Conservation (phyloP, 345 rosid species). For the Kernera saxatilis region DNA sequence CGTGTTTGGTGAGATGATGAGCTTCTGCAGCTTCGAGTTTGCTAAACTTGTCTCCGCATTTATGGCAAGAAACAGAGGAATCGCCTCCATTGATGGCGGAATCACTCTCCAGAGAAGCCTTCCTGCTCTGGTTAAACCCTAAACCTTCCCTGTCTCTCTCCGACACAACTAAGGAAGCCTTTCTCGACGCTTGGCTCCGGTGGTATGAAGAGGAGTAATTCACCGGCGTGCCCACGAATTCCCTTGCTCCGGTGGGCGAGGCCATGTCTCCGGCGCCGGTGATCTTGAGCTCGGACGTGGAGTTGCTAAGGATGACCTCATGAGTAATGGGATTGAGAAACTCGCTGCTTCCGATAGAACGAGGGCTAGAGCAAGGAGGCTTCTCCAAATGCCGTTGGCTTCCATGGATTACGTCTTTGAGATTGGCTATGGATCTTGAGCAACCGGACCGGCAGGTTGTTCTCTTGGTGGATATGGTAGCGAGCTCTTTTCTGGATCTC, state of each 20-base stretch:
- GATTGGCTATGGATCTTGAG: slow-evolving; percentile 94
- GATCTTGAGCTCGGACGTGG: slow-evolving; percentile 92
- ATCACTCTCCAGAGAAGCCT: slow-evolving; percentile 51
- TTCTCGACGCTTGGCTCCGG: slow-evolving; percentile 33
- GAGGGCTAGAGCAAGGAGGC: slow-evolving; percentile 96
- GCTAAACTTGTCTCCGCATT: slow-evolving; percentile 83
- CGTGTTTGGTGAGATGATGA: slow-evolving; percentile 94
- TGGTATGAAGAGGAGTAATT: slow-evolving; percentile 57
- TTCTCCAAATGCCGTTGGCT: slow-evolving; percentile 77
- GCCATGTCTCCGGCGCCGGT: slow-evolving; percentile 35
- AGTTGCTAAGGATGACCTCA: slow-evolving; percentile 79
- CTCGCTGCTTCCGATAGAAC: slow-evolving; percentile 98
- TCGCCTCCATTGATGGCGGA: slow-evolving; percentile 31
- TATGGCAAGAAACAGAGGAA: slow-evolving; percentile 72
- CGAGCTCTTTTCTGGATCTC: slow-evolving; percentile 41
- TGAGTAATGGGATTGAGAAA: slow-evolving; percentile 94
- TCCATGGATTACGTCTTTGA: slow-evolving; percentile 93
- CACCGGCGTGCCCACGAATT: slow-evolving; percentile 78
- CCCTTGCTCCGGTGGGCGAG: slow-evolving; percentile 40
- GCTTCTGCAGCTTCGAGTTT: slow-evolving; percentile 91
- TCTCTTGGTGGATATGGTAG: slow-evolving; percentile 59
- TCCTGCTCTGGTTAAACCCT: slow-evolving; percentile 36
- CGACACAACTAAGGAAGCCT: slow-evolving; percentile 32
- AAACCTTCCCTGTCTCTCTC: slow-evolving; percentile 53
- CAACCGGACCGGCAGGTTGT: slow-evolving; percentile 61